Conservation (phyloP, 2,329 filamentous ascomycete species). For the Penicillium nordicum region DNA sequence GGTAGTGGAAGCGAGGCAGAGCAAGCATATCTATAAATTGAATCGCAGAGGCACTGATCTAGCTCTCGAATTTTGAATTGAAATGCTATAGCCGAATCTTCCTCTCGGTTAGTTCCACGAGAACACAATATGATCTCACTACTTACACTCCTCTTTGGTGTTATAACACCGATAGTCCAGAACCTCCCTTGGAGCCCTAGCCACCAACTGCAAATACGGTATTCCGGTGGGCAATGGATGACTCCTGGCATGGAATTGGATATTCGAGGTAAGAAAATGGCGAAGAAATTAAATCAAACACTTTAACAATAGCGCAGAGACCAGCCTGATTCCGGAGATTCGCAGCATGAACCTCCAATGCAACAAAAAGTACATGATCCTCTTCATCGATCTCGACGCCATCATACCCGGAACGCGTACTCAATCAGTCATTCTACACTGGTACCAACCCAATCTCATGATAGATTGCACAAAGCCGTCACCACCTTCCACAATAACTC, state of each 20-base stretch:
- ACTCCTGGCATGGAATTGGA: conserved; percentile 17
- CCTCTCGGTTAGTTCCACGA: not conserved
- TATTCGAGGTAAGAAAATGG: conserved; percentile 1
- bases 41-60: not conserved
- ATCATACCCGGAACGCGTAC: conserved; percentile 10
- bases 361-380: conserved; percentile 16
- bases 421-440: conserved; percentile 25
- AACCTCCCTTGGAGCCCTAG: not conserved
- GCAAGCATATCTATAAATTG: not conserved
- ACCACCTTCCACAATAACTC: not conserved
- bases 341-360: conserved; percentile 10
- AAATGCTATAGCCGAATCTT: not conserved
- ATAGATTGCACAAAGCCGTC: conserved; percentile 3
- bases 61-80: not conserved
- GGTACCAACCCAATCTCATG: conserved; percentile 25
- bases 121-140: not conserved
- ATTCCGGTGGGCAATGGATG: conserved; percentile 19
- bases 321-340: conserved; percentile 16
- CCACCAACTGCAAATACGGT: conserved; percentile 17
- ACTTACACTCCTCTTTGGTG: not conserved
- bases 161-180: not conserved
- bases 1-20: too few relatives aligned
- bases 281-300: not conserved
- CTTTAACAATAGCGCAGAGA: conserved; percentile 6
- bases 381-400: conserved; percentile 28